These are phyloP conservation scores for Adansonia gregorii DNA, from an alignment of 441 rosid genomes.

Conservation along the genomic window DNA sequence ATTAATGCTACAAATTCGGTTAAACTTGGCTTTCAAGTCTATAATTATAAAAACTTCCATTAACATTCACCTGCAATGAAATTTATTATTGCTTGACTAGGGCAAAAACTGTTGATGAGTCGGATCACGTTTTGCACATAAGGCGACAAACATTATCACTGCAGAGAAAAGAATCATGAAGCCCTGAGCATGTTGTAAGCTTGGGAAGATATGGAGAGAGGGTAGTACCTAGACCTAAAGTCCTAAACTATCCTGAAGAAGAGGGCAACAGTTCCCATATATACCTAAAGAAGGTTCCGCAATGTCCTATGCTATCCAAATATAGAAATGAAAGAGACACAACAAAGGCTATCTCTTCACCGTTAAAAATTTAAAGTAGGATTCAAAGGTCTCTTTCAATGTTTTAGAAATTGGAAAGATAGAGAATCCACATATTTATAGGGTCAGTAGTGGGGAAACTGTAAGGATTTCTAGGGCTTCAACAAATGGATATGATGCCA, in stretches of 20 bases:
- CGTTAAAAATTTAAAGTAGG: background rate
- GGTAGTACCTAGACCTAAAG: conserved; percentile 17
- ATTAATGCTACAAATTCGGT: background rate
- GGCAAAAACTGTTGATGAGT: too few species aligned
- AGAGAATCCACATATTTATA: background rate
- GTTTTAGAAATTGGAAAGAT: conserved; percentile 21
- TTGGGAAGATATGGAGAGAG: conserved; percentile 9
- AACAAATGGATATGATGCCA: conserved; percentile 46
- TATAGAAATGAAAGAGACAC: conserved; percentile 29
- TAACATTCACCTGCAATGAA: background rate
- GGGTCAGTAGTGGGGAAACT: conserved; percentile 51
- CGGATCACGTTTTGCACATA: background rate
- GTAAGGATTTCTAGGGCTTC: conserved; percentile 31
- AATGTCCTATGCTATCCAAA: conserved; percentile 25
- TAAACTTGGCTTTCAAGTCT: background rate
- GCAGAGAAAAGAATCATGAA: too few species aligned
- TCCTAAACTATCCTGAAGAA: background rate
- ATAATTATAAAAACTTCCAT: background rate
- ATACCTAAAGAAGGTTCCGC: background rate
- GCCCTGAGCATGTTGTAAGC: background rate
- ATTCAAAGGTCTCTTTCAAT: conserved; percentile 34
- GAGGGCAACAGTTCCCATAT: conserved; percentile 19
- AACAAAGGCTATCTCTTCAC: background rate
- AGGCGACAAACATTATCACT: background rate
- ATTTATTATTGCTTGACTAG: background rate